A percentile compares a stretch with the other conserved stretches of the same genome.
These are phyloP conservation scores for Sarocladium kiliense DNA, from an alignment of 2,329 filamentous ascomycete genomes.

Conservation along the genomic window DNA sequence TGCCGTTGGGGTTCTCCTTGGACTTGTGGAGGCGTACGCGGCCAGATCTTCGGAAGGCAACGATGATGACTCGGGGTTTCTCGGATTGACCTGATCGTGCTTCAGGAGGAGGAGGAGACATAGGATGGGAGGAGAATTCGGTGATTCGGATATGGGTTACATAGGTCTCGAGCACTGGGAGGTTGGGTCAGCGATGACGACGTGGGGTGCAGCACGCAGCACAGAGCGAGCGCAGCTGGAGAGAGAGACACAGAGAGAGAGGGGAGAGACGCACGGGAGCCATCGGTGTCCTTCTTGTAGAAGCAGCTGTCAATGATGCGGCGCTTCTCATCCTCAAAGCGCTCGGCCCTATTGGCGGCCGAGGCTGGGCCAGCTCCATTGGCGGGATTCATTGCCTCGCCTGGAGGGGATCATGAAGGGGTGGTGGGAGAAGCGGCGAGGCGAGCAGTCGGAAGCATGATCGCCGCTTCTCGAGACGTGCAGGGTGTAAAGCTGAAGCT, in stretches of 20 bases:
- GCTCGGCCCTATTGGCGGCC: slow-evolving; percentile 56
- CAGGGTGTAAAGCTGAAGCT: not conserved
- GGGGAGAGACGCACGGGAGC: slow-evolving; percentile 60
- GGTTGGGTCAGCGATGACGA: slow-evolving; percentile 13
- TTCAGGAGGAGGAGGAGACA: slow-evolving; percentile 76
- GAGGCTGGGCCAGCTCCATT: slow-evolving; percentile 30
- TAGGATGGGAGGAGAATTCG: slow-evolving; percentile 80
- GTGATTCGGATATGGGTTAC: slow-evolving; percentile 93
- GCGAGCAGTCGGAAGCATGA: slow-evolving; percentile 21
- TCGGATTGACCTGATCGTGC: slow-evolving; percentile 66
- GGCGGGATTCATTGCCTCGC: slow-evolving; percentile 32
- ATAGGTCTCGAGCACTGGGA: slow-evolving; percentile 68
- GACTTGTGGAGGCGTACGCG: slow-evolving; percentile 95
- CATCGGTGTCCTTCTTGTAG: slow-evolving; percentile 80
- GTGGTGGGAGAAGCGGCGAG: slow-evolving; percentile 15
- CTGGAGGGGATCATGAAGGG: slow-evolving; percentile 17
- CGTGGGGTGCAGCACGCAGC: not conserved
- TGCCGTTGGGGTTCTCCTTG: slow-evolving; percentile 87
- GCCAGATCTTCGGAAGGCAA: slow-evolving; percentile 87
- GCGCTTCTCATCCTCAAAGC: slow-evolving; percentile 94
- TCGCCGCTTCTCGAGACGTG: slow-evolving; percentile 14
- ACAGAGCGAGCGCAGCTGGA: too few species aligned
- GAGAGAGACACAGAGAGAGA: not conserved
- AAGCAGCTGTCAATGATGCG: slow-evolving; percentile 95
- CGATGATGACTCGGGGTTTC: slow-evolving; percentile 86